Evolutionary conservation across 305 asterid genomes (phyloP).

Genomic region (Solanum hybrid): DNA sequence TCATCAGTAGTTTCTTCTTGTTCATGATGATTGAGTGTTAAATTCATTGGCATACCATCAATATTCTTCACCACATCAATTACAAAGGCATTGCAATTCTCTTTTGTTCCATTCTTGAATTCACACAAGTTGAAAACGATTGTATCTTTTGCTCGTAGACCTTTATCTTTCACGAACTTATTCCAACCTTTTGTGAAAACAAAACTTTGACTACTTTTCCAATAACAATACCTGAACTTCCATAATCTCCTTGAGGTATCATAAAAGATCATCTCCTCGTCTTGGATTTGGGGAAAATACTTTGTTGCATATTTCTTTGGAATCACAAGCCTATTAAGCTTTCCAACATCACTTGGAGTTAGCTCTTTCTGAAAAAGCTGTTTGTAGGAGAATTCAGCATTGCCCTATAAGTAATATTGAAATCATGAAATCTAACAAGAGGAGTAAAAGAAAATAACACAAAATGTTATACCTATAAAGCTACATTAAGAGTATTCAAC

Average conservation of each 20-base stretch:
- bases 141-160: slow-evolving; percentile 18
- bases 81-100: slow-evolving; percentile 9
- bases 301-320: slow-evolving; percentile 62
- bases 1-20: not conserved
- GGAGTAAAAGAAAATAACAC: not conserved
- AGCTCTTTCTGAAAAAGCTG: slow-evolving; percentile 61
- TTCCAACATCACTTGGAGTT: slow-evolving; percentile 87
- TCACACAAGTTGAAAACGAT: not conserved
- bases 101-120: not conserved
- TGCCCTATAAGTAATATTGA: not conserved
- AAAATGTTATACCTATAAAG: not conserved
- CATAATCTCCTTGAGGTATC: slow-evolving; percentile 39
- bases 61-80: not conserved
- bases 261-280: slow-evolving; percentile 34
- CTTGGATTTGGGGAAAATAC: slow-evolving; percentile 31
- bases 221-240: slow-evolving; percentile 60
- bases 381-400: not conserved
- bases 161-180: slow-evolving; percentile 41
- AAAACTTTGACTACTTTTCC: slow-evolving; percentile 76
- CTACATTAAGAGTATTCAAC: not conserved
- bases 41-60: not conserved
- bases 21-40: not conserved
- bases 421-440: not conserved
- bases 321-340: slow-evolving; percentile 52
- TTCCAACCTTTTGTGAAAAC: slow-evolving; percentile 82